A percentile compares a stretch with the other conserved stretches of the same genome.
phyloP scores from a whole-genome alignment of 306 rosid genomes.

The Gillenia trifoliata region DNA sequence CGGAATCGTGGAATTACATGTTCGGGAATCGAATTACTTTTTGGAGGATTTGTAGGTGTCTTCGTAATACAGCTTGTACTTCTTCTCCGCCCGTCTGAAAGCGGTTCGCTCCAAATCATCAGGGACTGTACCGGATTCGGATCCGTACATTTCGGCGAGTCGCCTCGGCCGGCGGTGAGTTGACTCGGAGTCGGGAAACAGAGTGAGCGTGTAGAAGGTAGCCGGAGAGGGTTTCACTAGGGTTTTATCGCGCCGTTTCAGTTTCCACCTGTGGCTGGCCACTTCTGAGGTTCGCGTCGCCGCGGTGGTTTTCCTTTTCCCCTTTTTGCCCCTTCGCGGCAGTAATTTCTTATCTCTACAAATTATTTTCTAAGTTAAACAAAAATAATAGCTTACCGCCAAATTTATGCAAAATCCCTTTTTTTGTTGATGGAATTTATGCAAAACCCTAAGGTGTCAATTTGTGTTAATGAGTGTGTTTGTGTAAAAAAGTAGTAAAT shows the following conservation, averaged over 20 bases:
- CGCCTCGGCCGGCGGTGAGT: neutral
- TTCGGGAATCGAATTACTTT: conserved; percentile 33
- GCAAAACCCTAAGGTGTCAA: no score
- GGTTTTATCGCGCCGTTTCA: neutral
- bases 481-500: no score
- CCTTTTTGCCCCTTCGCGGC: neutral
- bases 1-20: neutral
- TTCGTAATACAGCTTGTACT: conserved; percentile 84
- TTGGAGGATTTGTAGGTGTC: conserved; percentile 46
- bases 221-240: neutral
- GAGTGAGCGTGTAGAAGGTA: neutral
- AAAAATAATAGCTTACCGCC: neutral
- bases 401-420: neutral
- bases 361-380: neutral
- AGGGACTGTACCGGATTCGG: conserved; percentile 46
- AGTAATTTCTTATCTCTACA: neutral
- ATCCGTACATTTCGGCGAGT: conserved; percentile 53
- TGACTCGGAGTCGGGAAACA: neutral
- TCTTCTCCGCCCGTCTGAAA: conserved; percentile 88
- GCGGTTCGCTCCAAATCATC: conserved; percentile 77
- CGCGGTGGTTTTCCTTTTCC: neutral
- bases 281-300: neutral
- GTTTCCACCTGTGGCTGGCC: neutral
- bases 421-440: no score
- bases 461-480: no score